Base-by-base conservation (phyloP, 2,329 filamentous ascomycete genomes). In the Colletotrichum echinochloae region DNA sequence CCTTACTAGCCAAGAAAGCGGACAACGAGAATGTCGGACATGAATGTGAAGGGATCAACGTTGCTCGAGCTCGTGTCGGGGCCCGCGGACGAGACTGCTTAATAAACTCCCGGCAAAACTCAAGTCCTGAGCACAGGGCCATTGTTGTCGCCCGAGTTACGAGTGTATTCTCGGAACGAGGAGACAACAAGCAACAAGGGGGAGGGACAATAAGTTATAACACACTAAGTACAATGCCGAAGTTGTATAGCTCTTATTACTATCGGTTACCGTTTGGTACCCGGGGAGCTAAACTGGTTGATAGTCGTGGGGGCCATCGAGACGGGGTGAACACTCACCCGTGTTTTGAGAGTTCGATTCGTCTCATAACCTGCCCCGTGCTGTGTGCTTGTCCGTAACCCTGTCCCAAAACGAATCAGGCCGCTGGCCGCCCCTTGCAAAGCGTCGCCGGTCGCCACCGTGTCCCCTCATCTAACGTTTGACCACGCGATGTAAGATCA, bases 401-500 rank as follows among this genome's bases (percentile, higher is more conserved):
- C 39, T 52, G 46, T 30, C 23, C 35, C 35, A 1, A 48, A 69
- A 35, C 11, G 3, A n/a, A 35, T 52, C 60, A 46, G 41, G 20
- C 2, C 20, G 41, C 66, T 35, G 48, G 61, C 54, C 66, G 33
- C 46, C 61, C 39, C 54, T 59, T 68, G 16, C 30, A 37, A 23
- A 57, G 51, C 41, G 60, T n/a, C 16, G 18, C 20, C 2, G 30
- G 20, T 37, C 18, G 52, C 52, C 33, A 37, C 18, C 52, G 23
- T 2, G 5, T 55, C 33, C 23, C 52, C n/a, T 37, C 30, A 14
- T 23, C 52, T 55, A 33, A 30, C 20, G 52, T 37, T 23, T 18
- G 28, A 52, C 41, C 65, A 68, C 60, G 61, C 60, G 60, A 65
- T 60, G 60, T 54, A 54, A 23, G 52, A 69, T 69, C 60, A 30